Conservation (phyloP, 768 basidiomycete species). For the Trametes sanguinea region DNA sequence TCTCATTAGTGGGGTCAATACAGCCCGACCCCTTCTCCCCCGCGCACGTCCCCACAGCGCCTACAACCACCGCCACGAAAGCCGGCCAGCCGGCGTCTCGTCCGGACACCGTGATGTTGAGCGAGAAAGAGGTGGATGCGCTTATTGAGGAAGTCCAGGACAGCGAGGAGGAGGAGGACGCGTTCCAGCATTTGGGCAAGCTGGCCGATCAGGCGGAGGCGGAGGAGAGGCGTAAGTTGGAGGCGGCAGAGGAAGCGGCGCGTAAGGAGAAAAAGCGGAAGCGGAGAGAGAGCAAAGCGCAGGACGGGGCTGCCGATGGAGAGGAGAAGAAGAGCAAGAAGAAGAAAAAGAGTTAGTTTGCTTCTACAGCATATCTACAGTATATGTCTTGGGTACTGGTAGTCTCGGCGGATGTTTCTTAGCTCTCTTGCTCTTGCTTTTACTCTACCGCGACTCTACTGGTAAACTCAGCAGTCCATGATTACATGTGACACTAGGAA, state of each 20-base stretch:
- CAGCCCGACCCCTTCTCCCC: slow-evolving; percentile 75
- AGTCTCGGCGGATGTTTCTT: too few species aligned
- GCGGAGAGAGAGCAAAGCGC: slow-evolving; percentile 29
- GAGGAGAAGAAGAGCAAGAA: slow-evolving; percentile 33
- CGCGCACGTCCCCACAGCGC: slow-evolving; percentile 46
- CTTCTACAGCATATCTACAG: neutral
- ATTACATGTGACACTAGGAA: neutral
- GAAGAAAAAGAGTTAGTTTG: slow-evolving; percentile 26
- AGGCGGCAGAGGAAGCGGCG: slow-evolving; percentile 29
- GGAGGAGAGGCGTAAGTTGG: slow-evolving; percentile 24
- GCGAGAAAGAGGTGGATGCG: slow-evolving; percentile 27
- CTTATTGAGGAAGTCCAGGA: slow-evolving; percentile 30
- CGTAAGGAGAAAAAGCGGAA: slow-evolving; percentile 35
- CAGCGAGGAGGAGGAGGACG: slow-evolving; percentile 34
- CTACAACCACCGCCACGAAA: slow-evolving; percentile 24
- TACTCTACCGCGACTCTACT: too few species aligned
- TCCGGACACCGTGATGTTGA: slow-evolving; percentile 20
- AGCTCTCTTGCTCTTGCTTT: too few species aligned
- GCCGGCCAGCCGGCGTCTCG: neutral
- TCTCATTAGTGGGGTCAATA: slow-evolving; percentile 84
- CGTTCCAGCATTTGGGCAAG: slow-evolving; percentile 35
- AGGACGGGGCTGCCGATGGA: slow-evolving; percentile 19
- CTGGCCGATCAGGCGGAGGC: slow-evolving; percentile 33
- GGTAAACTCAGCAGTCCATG: too few species aligned
- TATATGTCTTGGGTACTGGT: neutral